Evolutionary conservation across 2,329 filamentous ascomycete genomes (phyloP), one percentile per base, ranked within the genome.

Genomic region (Xylaria sp.): DNA sequence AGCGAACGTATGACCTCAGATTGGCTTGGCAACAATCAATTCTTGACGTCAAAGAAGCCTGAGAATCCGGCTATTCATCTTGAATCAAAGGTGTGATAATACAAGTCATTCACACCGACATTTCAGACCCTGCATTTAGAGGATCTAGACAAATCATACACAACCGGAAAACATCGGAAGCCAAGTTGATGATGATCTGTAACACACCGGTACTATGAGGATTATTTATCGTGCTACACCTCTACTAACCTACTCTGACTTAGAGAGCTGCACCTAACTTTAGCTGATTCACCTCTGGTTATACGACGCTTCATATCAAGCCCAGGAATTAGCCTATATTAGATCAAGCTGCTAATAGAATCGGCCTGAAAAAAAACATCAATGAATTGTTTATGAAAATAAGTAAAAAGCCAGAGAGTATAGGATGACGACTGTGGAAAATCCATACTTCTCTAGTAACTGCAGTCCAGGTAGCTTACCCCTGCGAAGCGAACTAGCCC

Each of bases 141-240:
- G 52, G 52, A 55, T 20, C 52, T 10, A 31, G 12, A 33, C 52
- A 20, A 23, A 20, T 33, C 31, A 20, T 55, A 55, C 52, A 20
- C 18, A 36, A n/a, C 52, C 52, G 52, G 52, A 36, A 55, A 55
- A 33, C 52, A n/a, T 8, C 52, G 52, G 28, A 55, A 36, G 18
- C 20, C 15, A 33, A 33, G n/a, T 33, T n/a, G 33, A 33, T 48
- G 18, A 46, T 46, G 18, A 15, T n/a, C 48, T 51, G 23, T 23
- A 33, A 31, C 25, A n/a, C n/a, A n/a, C n/a, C n/a, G n/a, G 33
- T n/a, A 2, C 28, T 36, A 54, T 33, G n/a, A 31, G 2, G 33
- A 28, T 52, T 36, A 55, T 15, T 20, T 31, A 33, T 33, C 28
- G 33, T 33, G 15, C 49, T 52, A 49, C 20, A 49, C 46, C 20